Percentiles rank a stretch among this genome's conserved stretches.
Evolutionary conservation across 2,329 filamentous ascomycete genomes (phyloP).

Genomic region (Alternaria solani): DNA sequence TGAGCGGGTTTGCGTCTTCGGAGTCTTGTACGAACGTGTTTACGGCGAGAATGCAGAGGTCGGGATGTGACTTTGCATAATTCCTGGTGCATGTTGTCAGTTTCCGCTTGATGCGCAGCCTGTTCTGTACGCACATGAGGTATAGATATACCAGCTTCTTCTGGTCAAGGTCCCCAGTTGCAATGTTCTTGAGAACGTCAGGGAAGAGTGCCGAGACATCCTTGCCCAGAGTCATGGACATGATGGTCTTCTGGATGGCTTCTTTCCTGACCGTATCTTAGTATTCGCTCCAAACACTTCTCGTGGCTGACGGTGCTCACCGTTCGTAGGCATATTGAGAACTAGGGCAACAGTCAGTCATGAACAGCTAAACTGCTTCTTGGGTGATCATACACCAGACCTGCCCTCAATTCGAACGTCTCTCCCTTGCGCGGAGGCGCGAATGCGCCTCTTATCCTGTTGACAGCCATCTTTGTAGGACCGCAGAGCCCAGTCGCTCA

Average conservation of each 20-base stretch:
- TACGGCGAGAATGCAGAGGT: constrained; percentile 97
- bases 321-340: constrained; percentile 99
- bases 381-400: constrained; percentile 69
- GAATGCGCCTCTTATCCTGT: constrained; percentile 93
- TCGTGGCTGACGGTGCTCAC: constrained; percentile 48
- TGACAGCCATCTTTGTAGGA: constrained; percentile 79
- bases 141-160: constrained; percentile 99
- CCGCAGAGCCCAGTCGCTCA: constrained; percentile 40
- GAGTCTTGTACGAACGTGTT: constrained; percentile 99
- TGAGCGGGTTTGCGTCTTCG: constrained; percentile 95
- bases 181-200: constrained; percentile 98
- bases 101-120: neutral
- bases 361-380: constrained; percentile 19
- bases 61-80: constrained; percentile 98
- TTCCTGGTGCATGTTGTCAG: constrained; percentile 69
- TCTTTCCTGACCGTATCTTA: constrained; percentile 73
- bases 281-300: constrained; percentile 30
- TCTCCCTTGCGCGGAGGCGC: constrained; percentile 94
- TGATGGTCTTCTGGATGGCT: constrained; percentile 99
- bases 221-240: constrained; percentile 99
- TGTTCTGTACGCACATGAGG: constrained; percentile 72
- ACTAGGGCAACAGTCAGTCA: constrained; percentile 58
- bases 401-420: constrained; percentile 95
- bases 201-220: constrained; percentile 97
- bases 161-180: constrained; percentile 91